Evolutionary conservation across 495 filamentous ascomycete genomes (phyloP).

Genomic region (Aspergillus sclerotioniger): DNA sequence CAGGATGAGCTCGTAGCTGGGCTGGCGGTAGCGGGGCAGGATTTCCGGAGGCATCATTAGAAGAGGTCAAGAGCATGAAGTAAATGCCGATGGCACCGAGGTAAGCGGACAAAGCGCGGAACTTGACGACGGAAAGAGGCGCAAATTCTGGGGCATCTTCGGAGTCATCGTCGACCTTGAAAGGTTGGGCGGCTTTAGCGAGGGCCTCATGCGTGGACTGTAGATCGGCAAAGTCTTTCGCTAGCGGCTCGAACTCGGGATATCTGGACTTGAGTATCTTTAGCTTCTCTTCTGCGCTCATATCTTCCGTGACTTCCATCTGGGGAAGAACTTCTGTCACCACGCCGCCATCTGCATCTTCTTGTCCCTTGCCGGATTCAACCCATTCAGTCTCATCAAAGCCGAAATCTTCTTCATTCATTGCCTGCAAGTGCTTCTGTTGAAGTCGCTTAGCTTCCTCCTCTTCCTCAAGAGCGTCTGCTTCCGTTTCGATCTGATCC

Average conservation of each 20-base stretch:
- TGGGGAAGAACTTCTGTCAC: conserved; percentile 84
- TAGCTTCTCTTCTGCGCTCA: conserved; percentile 70
- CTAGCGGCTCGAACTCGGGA: conserved; percentile 85
- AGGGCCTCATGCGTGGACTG: conserved; percentile 63
- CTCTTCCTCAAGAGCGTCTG: conserved; percentile 90
- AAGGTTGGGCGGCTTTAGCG: conserved; percentile 52
- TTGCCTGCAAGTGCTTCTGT: conserved; percentile 79
- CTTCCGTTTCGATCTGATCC: conserved; percentile 84
- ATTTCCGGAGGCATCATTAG: conserved; percentile 49
- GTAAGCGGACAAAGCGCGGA: conserved; percentile 76
- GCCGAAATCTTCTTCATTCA: conserved; percentile 87
- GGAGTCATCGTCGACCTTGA: conserved; percentile 38
- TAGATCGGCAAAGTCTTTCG: conserved; percentile 73
- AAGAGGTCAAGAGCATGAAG: conserved; percentile 82
- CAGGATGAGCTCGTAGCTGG: conserved; percentile 78
- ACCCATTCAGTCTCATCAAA: conserved; percentile 89
- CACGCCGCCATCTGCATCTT: conserved; percentile 47
- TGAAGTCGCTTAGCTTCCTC: conserved; percentile 82
- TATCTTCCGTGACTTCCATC: conserved; percentile 73
- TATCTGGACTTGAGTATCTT: conserved; percentile 76
- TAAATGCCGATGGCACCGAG: conserved; percentile 86
- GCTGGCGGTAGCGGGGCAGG: conserved; percentile 58
- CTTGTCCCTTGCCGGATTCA: conserved; percentile 42
- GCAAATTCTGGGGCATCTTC: conserved; percentile 29
- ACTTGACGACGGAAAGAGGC: conserved; percentile 63